Evolutionary conservation across 345 rosid genomes (phyloP), one percentile per base, ranked within the genome.

Genomic region (Laguncularia racemosa): DNA sequence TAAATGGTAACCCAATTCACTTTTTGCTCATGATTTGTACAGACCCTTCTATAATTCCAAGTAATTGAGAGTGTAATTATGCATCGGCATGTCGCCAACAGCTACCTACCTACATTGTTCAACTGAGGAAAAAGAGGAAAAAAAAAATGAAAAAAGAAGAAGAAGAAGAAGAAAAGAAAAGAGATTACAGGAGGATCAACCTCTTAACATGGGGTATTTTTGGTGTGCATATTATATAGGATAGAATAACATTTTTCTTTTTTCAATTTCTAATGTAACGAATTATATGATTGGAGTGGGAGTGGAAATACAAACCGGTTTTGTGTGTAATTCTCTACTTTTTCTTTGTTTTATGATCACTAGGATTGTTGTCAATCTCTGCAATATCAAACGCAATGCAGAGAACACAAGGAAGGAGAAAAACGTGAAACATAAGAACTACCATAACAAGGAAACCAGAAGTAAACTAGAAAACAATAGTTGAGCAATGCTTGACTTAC

Each of bases 61-160:
- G 57, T 74, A 55, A 48, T 46, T 47, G 46, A 74, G 82, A 80
- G 79, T 85, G 88, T 80, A 82, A 71, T 58, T 76, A 82, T 44
- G 74, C 77, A 76, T 59, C 15, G 84, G 85, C 88, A 80, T 16
- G 63, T 76, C 78, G 85, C 81, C 88, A 61, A 67, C 57, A 81
- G 72, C 72, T 67, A 50, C 67, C 65, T 28, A 56, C 33, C 14
- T 43, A 21, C 33, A 44, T 43, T 20, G 20, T n/a, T 45, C 15
- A 48, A 56, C 51, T 45, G 57, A 52, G 50, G 48, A 51, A 65
- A 57, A 63, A 48, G 52, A 18, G n/a, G n/a, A n/a, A n/a, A n/a
- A n/a, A n/a, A n/a, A n/a, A n/a, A n/a, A n/a, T n/a, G n/a, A n/a
- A n/a, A n/a, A 1, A 8, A 20, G 67, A 71, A 76, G 67, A 53